Conservation (phyloP, 2,329 filamentous ascomycete species). For the Penicillium rolfsii region DNA sequence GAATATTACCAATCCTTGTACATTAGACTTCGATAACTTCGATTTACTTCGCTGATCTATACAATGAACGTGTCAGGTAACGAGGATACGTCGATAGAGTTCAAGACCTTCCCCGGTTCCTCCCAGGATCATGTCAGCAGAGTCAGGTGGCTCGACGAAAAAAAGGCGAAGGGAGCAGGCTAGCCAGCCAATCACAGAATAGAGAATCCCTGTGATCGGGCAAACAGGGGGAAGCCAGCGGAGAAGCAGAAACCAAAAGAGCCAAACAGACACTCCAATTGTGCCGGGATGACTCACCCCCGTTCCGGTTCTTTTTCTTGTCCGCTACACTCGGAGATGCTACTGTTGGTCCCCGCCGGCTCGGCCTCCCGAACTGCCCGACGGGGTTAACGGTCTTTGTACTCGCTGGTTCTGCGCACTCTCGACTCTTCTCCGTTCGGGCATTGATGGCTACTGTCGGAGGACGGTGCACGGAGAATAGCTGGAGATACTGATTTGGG, state of each 20-base stretch:
- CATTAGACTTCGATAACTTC: constrained; percentile 1
- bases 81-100: background rate
- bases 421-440: background rate
- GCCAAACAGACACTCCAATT: background rate
- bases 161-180: background rate
- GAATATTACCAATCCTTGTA: background rate
- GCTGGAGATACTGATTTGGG: background rate
- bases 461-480: background rate
- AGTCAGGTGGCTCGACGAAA: constrained; percentile 12
- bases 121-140: constrained; percentile 6
- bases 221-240: background rate
- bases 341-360: constrained; percentile 18
- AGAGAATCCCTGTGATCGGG: background rate
- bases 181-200: background rate
- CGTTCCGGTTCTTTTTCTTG: constrained; percentile 33
- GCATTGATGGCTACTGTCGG: constrained; percentile 5
- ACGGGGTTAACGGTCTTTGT: constrained; percentile 23
- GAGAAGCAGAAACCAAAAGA: background rate
- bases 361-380: constrained; percentile 21
- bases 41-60: background rate
- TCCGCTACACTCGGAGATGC: constrained; percentile 19
- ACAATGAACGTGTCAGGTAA: background rate
- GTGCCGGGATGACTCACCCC: constrained; percentile 25
- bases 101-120: constrained; percentile 4
- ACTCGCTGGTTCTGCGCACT: background rate